Evolutionary conservation across 805 yeast species (phyloP).

Genomic region (Jamesozyma hellenica): DNA sequence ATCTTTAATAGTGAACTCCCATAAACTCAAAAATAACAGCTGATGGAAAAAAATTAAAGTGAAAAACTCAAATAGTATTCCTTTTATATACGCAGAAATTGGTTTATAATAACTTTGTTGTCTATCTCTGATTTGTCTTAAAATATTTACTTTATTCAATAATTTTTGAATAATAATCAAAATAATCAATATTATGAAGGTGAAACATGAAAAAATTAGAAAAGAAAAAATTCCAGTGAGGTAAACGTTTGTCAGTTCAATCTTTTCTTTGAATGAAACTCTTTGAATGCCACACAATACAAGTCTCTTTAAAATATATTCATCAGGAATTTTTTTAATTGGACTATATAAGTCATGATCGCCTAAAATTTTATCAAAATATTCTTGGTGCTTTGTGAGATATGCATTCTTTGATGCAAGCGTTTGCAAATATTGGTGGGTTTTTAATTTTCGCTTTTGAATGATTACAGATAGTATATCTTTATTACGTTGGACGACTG

Average conservation of each 20-base stretch:
- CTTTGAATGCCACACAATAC: slow-evolving; percentile 85
- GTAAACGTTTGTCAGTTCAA: slow-evolving; percentile 78
- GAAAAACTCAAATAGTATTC: slow-evolving; percentile 66
- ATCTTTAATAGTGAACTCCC: slow-evolving; percentile 81
- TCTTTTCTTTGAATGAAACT: slow-evolving; percentile 72
- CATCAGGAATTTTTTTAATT: slow-evolving; percentile 49
- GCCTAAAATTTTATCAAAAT: slow-evolving; percentile 42
- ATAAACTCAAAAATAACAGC: slow-evolving; percentile 64
- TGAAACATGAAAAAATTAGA: slow-evolving; percentile 59
- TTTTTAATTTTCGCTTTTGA: slow-evolving; percentile 40
- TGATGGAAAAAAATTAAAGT: slow-evolving; percentile 82
- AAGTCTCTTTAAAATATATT: slow-evolving; percentile 55
- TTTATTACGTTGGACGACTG: slow-evolving; percentile 57
- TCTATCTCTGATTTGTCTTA: slow-evolving; percentile 46
- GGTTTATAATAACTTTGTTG: slow-evolving; percentile 67
- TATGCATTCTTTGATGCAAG: slow-evolving; percentile 33
- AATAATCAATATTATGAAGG: slow-evolving; percentile 42
- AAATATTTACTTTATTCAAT: slow-evolving; percentile 40
- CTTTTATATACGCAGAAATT: slow-evolving; percentile 76
- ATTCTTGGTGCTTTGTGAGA: no score
- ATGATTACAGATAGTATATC: slow-evolving; percentile 70
- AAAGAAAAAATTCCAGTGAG: slow-evolving; percentile 80
- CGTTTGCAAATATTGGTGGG: slow-evolving; percentile 4
- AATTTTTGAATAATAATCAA: slow-evolving; percentile 67
- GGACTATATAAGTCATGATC: slow-evolving; percentile 49